Base-by-base conservation (phyloP, 2,329 filamentous ascomycete species). In the Hypoxylon sp. region DNA sequence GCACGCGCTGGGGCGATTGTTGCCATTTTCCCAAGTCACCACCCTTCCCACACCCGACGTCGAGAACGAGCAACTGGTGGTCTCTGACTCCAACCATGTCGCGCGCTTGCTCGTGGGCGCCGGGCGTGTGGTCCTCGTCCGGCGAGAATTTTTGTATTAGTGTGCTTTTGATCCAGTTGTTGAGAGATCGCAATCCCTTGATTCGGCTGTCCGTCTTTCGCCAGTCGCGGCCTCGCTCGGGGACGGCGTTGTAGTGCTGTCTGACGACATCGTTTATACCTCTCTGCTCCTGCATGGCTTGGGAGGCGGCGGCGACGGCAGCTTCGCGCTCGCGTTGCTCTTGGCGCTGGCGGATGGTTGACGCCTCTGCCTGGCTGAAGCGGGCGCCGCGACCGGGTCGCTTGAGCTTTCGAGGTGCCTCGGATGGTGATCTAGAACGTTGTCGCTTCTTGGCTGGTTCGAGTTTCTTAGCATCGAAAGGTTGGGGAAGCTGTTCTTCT, bases 101-200 rank as follows among this genome's bases (percentile, higher is more conserved):
- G 31, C 75, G 71, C 12, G 79, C 80, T 42, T 73, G 69, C 64
- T 83, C 79, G 56, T 79, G 76, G 32, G 80, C 83, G 27, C 81
- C 81, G 2, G 86, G 82, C 0, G 81, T 76, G 60, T 87, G 86
- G 54, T 90, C 86, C 69, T 93, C 89, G 59, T 87, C 86, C 0
- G 89, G 89, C 3, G 90, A 91, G 74, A 97, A 97, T 69, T 96
- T 97, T 69, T 97, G 92, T 62, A 99, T 97, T 62, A 97, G 84
- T 38, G 90, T 93, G 68, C 91, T 96, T 78, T 99, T 99, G 74
- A 99, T 83, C 94, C 94, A 99, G 72, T 99, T 99, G 76, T 99
- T 99, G 78, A 96, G 94, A 61, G 89, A 90, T 43, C 94, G 85
- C 43, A 99, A 77, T 0, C 94, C 94, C 74, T 95, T 96, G 77